phyloP scores from a whole-genome alignment of 1,284 basidiomycete species.

The Melampsora larici-populina region DNA sequence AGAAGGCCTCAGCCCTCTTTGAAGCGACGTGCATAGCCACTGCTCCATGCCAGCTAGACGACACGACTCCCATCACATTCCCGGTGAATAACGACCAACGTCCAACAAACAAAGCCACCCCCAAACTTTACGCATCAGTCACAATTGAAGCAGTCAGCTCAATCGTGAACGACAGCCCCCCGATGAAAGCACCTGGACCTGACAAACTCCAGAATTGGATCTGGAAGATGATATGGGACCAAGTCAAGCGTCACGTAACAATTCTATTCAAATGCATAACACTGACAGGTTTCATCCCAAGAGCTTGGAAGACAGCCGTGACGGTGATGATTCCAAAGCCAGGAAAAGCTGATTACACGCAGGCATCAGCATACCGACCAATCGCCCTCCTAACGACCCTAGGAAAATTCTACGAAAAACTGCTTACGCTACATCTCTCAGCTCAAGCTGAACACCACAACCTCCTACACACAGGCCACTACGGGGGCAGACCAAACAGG shows the following conservation, averaged over 20 bases:
- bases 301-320: conserved; percentile 12
- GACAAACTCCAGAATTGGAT: not conserved
- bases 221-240: not conserved
- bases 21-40: not conserved
- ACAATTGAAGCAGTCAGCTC: not conserved
- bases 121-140: not conserved
- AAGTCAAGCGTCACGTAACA: not conserved
- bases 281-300: not conserved
- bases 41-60: not conserved
- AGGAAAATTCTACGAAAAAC: not conserved
- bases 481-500: no score
- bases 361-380: not conserved
- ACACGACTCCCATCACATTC: not conserved
- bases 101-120: not conserved
- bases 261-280: not conserved
- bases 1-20: not conserved
- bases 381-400: not conserved
- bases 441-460: no score
- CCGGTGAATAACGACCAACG: not conserved
- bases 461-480: no score
- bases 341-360: conserved; percentile 13
- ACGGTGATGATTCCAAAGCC: conserved; percentile 17
- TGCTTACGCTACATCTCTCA: no score
- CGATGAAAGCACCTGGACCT: conserved; percentile 5
- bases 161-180: not conserved